phyloP scores from a whole-genome alignment of 78 protist genomes.

The Creolimax fragrantissima region DNA sequence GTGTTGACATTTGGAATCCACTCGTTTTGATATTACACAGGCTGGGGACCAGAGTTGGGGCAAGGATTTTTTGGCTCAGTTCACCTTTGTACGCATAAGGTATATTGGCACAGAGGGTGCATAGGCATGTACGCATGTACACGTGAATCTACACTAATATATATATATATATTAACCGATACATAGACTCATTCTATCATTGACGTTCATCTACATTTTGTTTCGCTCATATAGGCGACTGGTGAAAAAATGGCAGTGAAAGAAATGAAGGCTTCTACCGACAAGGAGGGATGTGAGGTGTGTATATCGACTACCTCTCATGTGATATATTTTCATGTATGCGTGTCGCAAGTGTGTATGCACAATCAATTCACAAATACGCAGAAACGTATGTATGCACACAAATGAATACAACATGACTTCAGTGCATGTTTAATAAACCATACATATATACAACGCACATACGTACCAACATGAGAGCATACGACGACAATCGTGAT shows the following conservation, averaged over 20 bases:
- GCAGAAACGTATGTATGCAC: too few relatives aligned
- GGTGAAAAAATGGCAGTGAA: neutral
- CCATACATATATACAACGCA: too few relatives aligned
- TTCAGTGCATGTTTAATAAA: too few relatives aligned
- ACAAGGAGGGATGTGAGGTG: neutral
- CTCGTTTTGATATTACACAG: too few relatives aligned
- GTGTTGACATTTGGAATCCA: too few relatives aligned
- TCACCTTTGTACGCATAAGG: neutral
- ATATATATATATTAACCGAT: neutral
- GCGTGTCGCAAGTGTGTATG: too few relatives aligned
- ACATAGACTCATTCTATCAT: neutral
- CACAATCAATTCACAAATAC: too few relatives aligned
- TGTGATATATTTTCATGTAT: too few relatives aligned
- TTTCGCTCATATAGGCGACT: neutral
- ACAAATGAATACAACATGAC: too few relatives aligned
- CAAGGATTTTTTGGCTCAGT: conserved; percentile 26
- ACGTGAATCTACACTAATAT: neutral
- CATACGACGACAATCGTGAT: too few relatives aligned
- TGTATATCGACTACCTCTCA: too few relatives aligned
- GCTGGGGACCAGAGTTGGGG: neutral
- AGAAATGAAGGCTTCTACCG: neutral
- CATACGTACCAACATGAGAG: too few relatives aligned
- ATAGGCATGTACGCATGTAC: neutral
- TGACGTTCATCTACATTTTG: neutral
- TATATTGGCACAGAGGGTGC: neutral